Evolutionary conservation across 1,284 basidiomycete species (phyloP), one percentile per base, ranked within the genome.

Genomic region (Cryptococcus floricola): DNA sequence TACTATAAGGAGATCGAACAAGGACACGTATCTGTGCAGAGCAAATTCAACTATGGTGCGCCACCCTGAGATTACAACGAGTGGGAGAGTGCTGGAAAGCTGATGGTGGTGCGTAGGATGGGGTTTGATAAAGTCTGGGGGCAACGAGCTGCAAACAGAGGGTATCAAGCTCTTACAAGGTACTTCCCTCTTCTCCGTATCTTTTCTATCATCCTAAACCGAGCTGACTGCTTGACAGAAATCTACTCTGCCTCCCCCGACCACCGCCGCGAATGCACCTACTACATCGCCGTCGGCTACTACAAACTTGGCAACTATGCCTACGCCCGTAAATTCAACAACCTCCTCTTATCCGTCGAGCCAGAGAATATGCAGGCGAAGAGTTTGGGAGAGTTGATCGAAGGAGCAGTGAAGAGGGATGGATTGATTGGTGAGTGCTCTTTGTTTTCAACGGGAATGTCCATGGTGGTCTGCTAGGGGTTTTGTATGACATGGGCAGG

Each of bases 271-370:
- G 96, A 99, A 78, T 98, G 96, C 71, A 79, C 98, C 39, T 99
- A 98, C 75, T 99, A 98, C 78, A 86, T 99, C 49, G 91, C 92
- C 1, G 81, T 98, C 12, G 96, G 96, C 0, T 88, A 98, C 77
- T 98, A 92, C 79, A 98, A 98, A 82, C 87, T 98, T 83, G 86
- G 87, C 37, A 95, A 98, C 76, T 98, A 89, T 73, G 88, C 89
- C 39, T 91, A 98, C 73, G 92, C 94, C 2, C 87, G 84, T 76
- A 87, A 85, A 60, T 98, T 98, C 77, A 98, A 97, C 74, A 94
- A 85, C 44, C 80, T 96, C 19, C 81, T 99, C 4, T 79, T 98
- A 48, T 89, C 91, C 64, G 93, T 92, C 73, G 96, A 99, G 75
- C 95, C 96, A 0, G 81, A 85, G 53, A 99, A 99, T 73, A 78